A percentile compares a stretch with the other conserved stretches of the same genome.
phyloP scores from a whole-genome alignment of 2,329 filamentous ascomycete genomes.

The Botryotinia calthae region DNA sequence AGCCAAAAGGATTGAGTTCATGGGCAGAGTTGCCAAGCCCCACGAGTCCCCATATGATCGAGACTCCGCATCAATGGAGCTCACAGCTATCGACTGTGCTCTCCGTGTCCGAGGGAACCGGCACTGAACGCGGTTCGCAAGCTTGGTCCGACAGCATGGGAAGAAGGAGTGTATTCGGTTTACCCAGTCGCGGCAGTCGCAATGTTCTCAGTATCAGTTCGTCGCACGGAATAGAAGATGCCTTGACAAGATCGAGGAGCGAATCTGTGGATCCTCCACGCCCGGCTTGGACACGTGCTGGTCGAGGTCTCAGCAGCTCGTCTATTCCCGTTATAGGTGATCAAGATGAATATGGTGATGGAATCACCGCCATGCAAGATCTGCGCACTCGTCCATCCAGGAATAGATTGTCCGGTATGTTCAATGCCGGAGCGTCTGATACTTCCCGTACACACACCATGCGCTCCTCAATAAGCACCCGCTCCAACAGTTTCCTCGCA shows the following conservation, averaged over 20 bases:
- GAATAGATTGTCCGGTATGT: conserved; percentile 51
- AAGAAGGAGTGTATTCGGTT: conserved; percentile 47
- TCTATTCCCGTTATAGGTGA: conserved; percentile 51
- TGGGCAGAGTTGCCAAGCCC: conserved; percentile 37
- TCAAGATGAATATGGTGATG: conserved; percentile 63
- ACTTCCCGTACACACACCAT: conserved; percentile 38
- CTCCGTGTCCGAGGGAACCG: conserved; percentile 56
- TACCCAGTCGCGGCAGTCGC: conserved; percentile 48
- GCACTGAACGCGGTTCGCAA: conserved; percentile 48
- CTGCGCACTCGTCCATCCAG: conserved; percentile 54
- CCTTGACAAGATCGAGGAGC: conserved; percentile 24
- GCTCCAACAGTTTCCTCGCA: conserved; percentile 45
- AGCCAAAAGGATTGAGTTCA: conserved; percentile 35
- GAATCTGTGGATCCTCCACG: conserved; percentile 50
- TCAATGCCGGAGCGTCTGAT: conserved; percentile 48
- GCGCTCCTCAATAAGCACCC: conserved; percentile 42
- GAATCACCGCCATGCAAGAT: conserved; percentile 57
- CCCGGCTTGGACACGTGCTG: conserved; percentile 43
- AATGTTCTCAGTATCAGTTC: conserved; percentile 58
- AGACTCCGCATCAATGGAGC: conserved; percentile 59
- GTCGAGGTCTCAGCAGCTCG: conserved; percentile 38
- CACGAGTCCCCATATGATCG: conserved; percentile 45
- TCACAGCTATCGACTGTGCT: conserved; percentile 62
- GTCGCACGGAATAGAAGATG: conserved; percentile 38
- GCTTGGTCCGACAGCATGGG: conserved; percentile 44